Conservation (phyloP, 176 grass and related monocot genomes). For the Alopecurus myosuroides region DNA sequence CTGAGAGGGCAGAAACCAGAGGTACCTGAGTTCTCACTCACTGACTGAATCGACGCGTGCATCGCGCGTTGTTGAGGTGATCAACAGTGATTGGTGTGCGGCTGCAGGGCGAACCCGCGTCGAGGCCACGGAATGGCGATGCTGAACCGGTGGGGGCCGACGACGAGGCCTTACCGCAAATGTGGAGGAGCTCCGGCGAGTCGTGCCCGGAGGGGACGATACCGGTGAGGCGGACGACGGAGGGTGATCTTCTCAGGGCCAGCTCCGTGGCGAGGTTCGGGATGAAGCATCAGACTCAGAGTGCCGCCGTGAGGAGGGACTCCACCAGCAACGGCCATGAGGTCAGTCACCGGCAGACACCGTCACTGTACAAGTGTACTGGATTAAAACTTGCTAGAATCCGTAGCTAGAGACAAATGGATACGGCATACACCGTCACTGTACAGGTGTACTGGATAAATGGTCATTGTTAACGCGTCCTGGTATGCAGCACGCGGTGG, state of each 20-base stretch:
- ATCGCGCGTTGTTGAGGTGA: neutral
- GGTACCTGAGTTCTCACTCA: conserved; percentile 21
- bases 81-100: neutral
- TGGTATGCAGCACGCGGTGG: conserved; percentile 74
- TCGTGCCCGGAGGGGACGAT: conserved; percentile 58
- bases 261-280: conserved; percentile 49
- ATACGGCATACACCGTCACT: neutral
- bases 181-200: conserved; percentile 57
- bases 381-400: neutral
- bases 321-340: conserved; percentile 65
- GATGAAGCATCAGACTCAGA: conserved; percentile 43
- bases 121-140: neutral
- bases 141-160: neutral
- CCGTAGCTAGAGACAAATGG: neutral
- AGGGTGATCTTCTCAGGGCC: conserved; percentile 61
- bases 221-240: conserved; percentile 50
- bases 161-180: conserved; percentile 34
- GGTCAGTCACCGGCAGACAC: conserved; percentile 55
- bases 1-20: conserved; percentile 61
- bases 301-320: conserved; percentile 40
- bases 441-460: neutral
- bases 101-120: conserved; percentile 29
- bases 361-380: too few species aligned
- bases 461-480: neutral
- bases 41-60: neutral